Evolutionary conservation across 2,329 filamentous ascomycete genomes (phyloP).

Genomic region (Corniculantispora saksenae): DNA sequence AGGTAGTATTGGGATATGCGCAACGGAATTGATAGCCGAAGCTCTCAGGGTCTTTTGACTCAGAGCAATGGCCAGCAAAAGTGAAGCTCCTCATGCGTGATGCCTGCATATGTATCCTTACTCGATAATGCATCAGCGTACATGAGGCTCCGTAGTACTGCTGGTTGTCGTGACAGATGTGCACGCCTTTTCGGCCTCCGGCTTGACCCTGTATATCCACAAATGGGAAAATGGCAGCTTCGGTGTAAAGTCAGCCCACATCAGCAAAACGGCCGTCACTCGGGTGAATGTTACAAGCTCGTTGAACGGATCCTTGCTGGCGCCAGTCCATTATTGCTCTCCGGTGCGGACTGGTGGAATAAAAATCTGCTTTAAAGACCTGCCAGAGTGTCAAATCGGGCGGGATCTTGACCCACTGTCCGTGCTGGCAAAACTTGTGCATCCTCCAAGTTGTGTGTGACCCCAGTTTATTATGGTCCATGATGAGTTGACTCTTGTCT

Average conservation of each 20-base stretch:
- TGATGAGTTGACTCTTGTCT: neutral
- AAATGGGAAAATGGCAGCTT: neutral
- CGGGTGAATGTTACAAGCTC: neutral
- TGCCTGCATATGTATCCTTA: neutral
- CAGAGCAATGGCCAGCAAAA: neutral
- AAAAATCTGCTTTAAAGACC: neutral
- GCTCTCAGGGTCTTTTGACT: neutral
- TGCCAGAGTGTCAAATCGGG: conserved; percentile 12
- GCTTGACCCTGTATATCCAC: conserved; percentile 2
- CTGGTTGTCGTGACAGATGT: neutral
- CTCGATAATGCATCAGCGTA: neutral
- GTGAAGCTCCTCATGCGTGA: neutral
- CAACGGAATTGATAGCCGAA: neutral
- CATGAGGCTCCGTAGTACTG: neutral
- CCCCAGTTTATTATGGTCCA: neutral
- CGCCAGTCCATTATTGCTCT: neutral
- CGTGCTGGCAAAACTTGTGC: conserved; percentile 6
- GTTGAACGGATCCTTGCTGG: neutral
- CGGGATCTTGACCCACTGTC: conserved; percentile 18
- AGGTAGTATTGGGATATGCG: neutral
- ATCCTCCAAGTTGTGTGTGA: neutral
- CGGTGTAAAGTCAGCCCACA: conserved; percentile 13
- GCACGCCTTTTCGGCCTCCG: neutral
- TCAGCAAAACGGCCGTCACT: conserved; percentile 11
- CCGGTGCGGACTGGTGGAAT: neutral